phyloP scores from a whole-genome alignment of 768 basidiomycete genomes.

The Trametes elegans region DNA sequence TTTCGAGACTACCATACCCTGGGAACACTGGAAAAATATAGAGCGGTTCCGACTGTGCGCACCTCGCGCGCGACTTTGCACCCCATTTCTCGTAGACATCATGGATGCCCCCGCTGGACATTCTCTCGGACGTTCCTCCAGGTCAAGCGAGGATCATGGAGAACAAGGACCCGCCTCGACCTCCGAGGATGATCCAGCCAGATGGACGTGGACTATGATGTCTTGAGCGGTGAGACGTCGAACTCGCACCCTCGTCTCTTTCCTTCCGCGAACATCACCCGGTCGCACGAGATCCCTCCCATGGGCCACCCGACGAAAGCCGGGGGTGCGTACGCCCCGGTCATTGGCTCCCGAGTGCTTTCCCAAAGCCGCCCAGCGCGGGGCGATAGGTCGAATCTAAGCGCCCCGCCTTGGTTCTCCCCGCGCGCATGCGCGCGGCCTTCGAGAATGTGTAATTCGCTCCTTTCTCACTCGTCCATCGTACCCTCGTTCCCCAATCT shows the following conservation, averaged over 20 bases:
- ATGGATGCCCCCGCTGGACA: neutral
- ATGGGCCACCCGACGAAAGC: neutral
- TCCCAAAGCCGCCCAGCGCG: neutral
- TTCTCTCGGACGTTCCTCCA: constrained; percentile 6
- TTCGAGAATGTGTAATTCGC: neutral
- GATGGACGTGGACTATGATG: constrained; percentile 1
- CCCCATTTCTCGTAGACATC: constrained; percentile 7
- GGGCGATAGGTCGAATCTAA: constrained; percentile 6
- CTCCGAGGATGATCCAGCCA: constrained; percentile 19
- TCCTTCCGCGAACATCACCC: constrained; percentile 6
- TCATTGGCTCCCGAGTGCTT: neutral
- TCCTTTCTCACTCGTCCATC: constrained; percentile 12
- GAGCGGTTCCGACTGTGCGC: constrained; percentile 12
- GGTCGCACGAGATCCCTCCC: no score
- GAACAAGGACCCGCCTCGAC: constrained; percentile 16
- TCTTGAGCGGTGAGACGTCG: neutral
- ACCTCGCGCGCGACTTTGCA: neutral
- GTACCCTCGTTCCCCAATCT: constrained; percentile 8
- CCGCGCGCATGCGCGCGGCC: neutral
- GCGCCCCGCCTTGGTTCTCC: neutral
- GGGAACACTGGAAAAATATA: constrained; percentile 6
- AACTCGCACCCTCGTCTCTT: neutral
- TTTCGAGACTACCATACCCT: neutral
- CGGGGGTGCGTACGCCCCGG: neutral
- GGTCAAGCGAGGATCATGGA: constrained; percentile 16